phyloP scores from a whole-genome alignment of 176 grass and related monocot species.

The Coix lacrymajobi region DNA sequence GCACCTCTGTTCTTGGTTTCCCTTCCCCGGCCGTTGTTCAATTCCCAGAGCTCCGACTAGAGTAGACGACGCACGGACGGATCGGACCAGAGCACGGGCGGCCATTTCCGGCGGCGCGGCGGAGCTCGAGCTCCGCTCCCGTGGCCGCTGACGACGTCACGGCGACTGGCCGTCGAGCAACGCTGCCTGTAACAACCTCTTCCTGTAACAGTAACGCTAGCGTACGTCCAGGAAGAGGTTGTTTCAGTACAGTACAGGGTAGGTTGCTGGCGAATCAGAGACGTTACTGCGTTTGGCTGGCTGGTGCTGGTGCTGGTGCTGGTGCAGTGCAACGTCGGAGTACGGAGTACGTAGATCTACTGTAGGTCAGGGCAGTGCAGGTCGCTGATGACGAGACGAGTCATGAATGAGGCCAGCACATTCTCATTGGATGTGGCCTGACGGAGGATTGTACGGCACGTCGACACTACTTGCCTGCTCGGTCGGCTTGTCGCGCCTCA shows the following conservation, averaged over 20 bases:
- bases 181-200: no score
- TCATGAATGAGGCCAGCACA: no score
- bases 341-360: no score
- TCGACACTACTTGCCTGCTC: no score
- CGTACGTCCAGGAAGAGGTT: background rate
- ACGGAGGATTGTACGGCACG: no score
- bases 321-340: background rate
- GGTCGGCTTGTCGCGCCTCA: no score
- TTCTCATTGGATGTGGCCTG: no score
- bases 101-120: background rate
- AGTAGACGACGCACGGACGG: background rate
- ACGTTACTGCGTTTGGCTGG: background rate
- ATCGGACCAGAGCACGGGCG: background rate
- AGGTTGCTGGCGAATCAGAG: background rate
- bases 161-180: background rate
- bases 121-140: background rate
- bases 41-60: background rate
- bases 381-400: no score
- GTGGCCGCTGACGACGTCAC: background rate
- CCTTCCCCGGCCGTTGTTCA: no score
- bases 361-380: no score
- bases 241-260: background rate
- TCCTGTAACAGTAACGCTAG: background rate
- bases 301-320: no score
- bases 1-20: background rate